These are phyloP conservation scores for Pisolithus microcarpus DNA, from an alignment of 768 basidiomycete genomes.

Conservation along the genomic window DNA sequence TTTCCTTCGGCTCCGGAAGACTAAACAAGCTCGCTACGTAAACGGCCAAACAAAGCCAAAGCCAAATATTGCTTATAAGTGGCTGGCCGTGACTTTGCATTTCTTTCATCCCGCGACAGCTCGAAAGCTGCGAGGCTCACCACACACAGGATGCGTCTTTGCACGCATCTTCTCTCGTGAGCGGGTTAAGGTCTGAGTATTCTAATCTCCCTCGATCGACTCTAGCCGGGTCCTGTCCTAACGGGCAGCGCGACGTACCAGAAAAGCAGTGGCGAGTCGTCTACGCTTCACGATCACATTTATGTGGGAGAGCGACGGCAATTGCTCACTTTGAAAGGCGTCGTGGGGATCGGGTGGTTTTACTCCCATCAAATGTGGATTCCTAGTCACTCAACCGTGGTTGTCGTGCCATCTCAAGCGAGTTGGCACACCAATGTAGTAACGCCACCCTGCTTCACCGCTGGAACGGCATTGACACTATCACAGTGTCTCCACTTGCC, in stretches of 20 bases:
- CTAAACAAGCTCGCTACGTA: too few species aligned
- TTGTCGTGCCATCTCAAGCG: too few species aligned
- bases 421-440: too few species aligned
- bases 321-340: constrained; percentile 42
- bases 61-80: too few species aligned
- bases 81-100: neutral
- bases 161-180: constrained; percentile 36
- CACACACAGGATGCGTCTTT: constrained; percentile 36
- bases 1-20: too few species aligned
- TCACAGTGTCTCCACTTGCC: neutral
- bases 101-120: constrained; percentile 16
- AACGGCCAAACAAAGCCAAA: too few species aligned
- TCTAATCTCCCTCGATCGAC: constrained; percentile 53
- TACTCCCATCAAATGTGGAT: constrained; percentile 1
- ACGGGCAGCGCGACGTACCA: constrained; percentile 55
- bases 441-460: too few species aligned
- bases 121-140: constrained; percentile 63
- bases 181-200: constrained; percentile 78
- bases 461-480: too few species aligned
- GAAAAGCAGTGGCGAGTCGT: constrained; percentile 39
- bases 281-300: constrained; percentile 23
- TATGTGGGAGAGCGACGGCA: constrained; percentile 10
- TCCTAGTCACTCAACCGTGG: constrained; percentile 2
- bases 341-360: constrained; percentile 43
- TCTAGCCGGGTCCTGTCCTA: constrained; percentile 52